Evolutionary conservation across 2,329 filamentous ascomycete genomes (phyloP), one percentile per base, ranked within the genome.

Genomic region (Cladosporium austrohemisphaericum): DNA sequence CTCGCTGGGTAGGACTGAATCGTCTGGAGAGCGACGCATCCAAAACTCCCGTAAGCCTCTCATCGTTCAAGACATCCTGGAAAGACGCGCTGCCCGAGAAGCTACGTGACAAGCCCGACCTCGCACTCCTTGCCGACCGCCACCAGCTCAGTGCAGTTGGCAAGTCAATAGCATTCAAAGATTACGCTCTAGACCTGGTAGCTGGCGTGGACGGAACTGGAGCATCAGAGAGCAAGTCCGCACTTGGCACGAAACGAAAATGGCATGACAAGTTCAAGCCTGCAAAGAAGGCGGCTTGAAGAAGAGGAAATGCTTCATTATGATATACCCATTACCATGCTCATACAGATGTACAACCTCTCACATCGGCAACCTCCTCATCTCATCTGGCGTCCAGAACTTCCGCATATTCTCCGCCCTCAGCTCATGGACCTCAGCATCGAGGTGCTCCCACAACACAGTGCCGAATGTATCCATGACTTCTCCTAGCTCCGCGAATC

Each of bases 341-440:
- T 2, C 16, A 29, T n/a, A 5, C 14, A 2, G n/a, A n/a, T n/a
- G n/a, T n/a, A n/a, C n/a, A 6, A 8, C 44, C 20, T 32, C 37
- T 60, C 58, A 90, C 72, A 90, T 88, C 1, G 80, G 82, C 71
- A 93, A 76, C 44, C 71, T 69, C 65, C 69, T 73, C 67, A 95
- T 83, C 75, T 95, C 90, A 38, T 87, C 81, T 52, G 82, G 58
- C 0, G 76, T 85, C 87, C 88, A 95, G 67, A 86, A 90, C 67
- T 76, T 81, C 58, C 88, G 77, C 90, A 95, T 95, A 65, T 92
- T 94, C 67, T 93, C 86, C 36, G 89, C 89, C 2, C 84, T 80
- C 25, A 95, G 68, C 57, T 86, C 79, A 66, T 76, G 72, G 6
- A 95, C 89, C 75, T 95, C 90, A 59, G 91, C 84, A 60, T 93